Evolutionary conservation across 2,329 filamentous ascomycete genomes (phyloP).

Genomic region (Pseudogymnoascus sp.): DNA sequence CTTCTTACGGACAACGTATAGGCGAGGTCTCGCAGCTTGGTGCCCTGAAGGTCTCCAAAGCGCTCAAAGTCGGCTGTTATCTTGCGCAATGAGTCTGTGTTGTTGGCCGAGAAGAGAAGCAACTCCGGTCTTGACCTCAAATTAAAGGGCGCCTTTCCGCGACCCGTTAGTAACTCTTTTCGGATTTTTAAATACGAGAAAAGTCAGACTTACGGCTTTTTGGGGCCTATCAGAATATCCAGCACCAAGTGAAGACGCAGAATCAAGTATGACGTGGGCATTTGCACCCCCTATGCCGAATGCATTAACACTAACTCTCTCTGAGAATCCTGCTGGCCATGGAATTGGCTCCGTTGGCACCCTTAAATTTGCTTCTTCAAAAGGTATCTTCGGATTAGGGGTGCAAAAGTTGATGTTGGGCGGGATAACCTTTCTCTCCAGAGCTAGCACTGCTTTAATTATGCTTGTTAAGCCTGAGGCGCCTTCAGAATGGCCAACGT

Average conservation of each 20-base stretch:
- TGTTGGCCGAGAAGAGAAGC: background rate
- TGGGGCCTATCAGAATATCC: background rate
- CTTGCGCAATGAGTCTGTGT: background rate
- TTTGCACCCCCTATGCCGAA: conserved; percentile 20
- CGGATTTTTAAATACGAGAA: background rate
- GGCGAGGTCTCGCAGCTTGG: conserved; percentile 10
- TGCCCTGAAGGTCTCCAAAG: background rate
- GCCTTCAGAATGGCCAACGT: conserved; percentile 22
- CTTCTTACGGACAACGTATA: conserved; percentile 8
- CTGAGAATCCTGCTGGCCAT: conserved; percentile 8
- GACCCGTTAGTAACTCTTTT: background rate
- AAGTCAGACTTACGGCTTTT: background rate
- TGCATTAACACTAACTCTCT: conserved; percentile 10
- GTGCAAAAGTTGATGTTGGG: conserved; percentile 21
- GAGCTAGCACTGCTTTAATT: conserved; percentile 20
- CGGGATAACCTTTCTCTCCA: conserved; percentile 18
- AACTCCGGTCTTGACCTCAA: background rate
- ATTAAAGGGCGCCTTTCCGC: background rate
- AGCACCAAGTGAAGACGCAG: background rate
- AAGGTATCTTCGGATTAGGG: conserved; percentile 23
- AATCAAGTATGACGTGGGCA: conserved; percentile 17
- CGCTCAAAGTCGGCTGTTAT: background rate
- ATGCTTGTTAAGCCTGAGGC: conserved; percentile 19
- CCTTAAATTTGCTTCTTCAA: background rate
- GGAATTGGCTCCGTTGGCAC: conserved; percentile 7